Percentiles rank a stretch among this genome's conserved stretches.
phyloP scores from a whole-genome alignment of 73 alveolate species.

The Paramecium octaurelia region DNA sequence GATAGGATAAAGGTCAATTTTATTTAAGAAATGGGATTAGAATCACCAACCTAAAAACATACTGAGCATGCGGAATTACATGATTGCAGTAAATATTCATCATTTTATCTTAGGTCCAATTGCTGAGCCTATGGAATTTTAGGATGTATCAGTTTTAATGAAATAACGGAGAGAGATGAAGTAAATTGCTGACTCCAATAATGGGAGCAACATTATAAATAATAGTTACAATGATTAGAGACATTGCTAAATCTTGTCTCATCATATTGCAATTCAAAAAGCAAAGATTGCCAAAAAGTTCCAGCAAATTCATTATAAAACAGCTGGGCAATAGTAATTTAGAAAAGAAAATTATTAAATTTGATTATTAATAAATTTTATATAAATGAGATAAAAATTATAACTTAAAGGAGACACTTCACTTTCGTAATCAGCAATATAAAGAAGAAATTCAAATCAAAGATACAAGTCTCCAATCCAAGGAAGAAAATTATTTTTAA shows the following conservation, averaged over 20 bases:
- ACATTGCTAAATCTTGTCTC: slow-evolving; percentile 4
- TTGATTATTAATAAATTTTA: not conserved
- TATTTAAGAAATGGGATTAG: slow-evolving; percentile 33
- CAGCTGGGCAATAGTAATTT: not conserved
- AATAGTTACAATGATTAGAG: not conserved
- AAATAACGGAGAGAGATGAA: not conserved
- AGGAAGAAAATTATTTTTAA: not conserved
- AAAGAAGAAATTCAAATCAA: not conserved
- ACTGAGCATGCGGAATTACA: slow-evolving; percentile 37
- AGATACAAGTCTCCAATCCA: not conserved
- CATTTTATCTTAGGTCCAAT: slow-evolving; percentile 10
- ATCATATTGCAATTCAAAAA: slow-evolving; percentile 39
- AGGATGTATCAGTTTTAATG: not conserved
- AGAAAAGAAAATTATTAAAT: not conserved
- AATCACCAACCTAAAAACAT: slow-evolving; percentile 16
- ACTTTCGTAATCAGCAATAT: not conserved
- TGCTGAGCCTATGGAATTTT: slow-evolving; percentile 49
- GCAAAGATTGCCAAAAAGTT: slow-evolving; percentile 35
- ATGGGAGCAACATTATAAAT: not conserved
- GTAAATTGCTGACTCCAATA: not conserved
- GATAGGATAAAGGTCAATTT: slow-evolving; percentile 35
- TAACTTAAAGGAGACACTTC: slow-evolving; percentile 8
- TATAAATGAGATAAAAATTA: slow-evolving; percentile 3
- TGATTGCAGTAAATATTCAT: slow-evolving; percentile 33
- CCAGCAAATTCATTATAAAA: slow-evolving; percentile 3